Percentiles rank a stretch among this genome's conserved stretches.
phyloP scores from a whole-genome alignment of 1,284 basidiomycete genomes.

The Ustilago cynodontis region DNA sequence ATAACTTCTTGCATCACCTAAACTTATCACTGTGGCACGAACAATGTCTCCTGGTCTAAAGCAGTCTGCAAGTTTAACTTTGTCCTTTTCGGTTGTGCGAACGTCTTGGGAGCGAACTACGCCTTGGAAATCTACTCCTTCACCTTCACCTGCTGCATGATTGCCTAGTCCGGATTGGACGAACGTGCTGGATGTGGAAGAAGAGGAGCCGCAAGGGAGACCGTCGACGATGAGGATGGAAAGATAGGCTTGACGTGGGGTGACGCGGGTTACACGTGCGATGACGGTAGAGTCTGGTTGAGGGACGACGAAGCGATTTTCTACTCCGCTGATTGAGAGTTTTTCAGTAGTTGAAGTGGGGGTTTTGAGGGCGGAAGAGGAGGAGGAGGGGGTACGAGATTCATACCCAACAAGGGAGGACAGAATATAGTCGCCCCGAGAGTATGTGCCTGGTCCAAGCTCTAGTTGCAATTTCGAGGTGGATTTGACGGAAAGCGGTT shows the following conservation, averaged over 20 bases:
- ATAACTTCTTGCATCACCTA: slow-evolving; percentile 75
- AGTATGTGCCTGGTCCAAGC: slow-evolving; percentile 56
- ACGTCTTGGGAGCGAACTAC: slow-evolving; percentile 88
- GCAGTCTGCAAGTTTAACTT: slow-evolving; percentile 90
- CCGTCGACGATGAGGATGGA: slow-evolving; percentile 91
- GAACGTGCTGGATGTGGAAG: slow-evolving; percentile 27
- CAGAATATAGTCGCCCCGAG: slow-evolving; percentile 53
- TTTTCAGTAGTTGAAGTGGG: slow-evolving; percentile 6
- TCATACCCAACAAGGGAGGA: slow-evolving; percentile 60
- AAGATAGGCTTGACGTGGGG: slow-evolving; percentile 86
- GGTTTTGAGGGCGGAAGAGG: not conserved
- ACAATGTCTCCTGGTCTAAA: slow-evolving; percentile 97
- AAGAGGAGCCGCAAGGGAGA: slow-evolving; percentile 74
- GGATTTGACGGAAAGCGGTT: slow-evolving; percentile 40
- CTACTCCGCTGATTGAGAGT: slow-evolving; percentile 29
- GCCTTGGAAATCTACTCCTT: slow-evolving; percentile 79
- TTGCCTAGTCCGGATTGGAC: slow-evolving; percentile 57
- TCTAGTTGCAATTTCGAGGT: slow-evolving; percentile 20
- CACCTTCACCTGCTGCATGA: slow-evolving; percentile 67
- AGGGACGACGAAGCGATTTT: slow-evolving; percentile 58
- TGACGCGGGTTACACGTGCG: slow-evolving; percentile 85
- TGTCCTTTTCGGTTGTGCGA: slow-evolving; percentile 86
- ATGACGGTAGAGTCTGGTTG: slow-evolving; percentile 71
- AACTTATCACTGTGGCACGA: slow-evolving; percentile 79
- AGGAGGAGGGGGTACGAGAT: slow-evolving; percentile 8